phyloP scores from a whole-genome alignment of 108 stramenopile genomes.

The Skeletonema potamos region DNA sequence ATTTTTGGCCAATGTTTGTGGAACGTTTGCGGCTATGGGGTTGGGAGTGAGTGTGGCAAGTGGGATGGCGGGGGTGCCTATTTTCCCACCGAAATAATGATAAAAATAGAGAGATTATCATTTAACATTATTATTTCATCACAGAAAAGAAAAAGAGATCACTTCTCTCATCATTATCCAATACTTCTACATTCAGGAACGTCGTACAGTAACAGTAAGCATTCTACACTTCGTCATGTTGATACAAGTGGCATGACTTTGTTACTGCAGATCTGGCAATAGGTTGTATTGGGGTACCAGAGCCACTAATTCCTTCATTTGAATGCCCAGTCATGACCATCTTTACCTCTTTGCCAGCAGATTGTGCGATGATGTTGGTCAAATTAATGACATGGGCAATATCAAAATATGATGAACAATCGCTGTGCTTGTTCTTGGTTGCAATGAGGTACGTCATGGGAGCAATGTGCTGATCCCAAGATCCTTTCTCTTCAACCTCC shows the following conservation, averaged over 20 bases:
- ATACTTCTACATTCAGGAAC: not conserved
- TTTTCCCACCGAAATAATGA: conserved; percentile 36
- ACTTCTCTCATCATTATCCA: too few species aligned
- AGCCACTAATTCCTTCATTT: not conserved
- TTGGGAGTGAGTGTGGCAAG: conserved; percentile 64
- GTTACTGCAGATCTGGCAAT: not conserved
- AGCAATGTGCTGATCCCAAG: not conserved
- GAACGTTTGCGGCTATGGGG: conserved; percentile 62
- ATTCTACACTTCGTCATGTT: too few species aligned
- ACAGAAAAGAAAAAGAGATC: not conserved
- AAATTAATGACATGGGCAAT: not conserved
- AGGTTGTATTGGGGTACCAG: not conserved
- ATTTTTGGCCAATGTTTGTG: conserved; percentile 64
- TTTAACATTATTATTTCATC: too few species aligned
- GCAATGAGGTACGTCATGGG: not conserved
- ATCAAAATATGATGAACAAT: not conserved
- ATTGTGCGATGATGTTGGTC: not conserved
- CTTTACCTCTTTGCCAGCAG: not conserved
- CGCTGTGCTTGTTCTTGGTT: not conserved
- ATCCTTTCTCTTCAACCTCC: not conserved
- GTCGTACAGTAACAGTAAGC: not conserved
- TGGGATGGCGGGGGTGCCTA: conserved; percentile 65
- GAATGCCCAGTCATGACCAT: not conserved
- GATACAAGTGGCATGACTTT: not conserved
- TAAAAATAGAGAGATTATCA: not conserved